These are phyloP conservation scores for Malassezia furfur DNA, from an alignment of 1,284 basidiomycete genomes.

Conservation along the genomic window DNA sequence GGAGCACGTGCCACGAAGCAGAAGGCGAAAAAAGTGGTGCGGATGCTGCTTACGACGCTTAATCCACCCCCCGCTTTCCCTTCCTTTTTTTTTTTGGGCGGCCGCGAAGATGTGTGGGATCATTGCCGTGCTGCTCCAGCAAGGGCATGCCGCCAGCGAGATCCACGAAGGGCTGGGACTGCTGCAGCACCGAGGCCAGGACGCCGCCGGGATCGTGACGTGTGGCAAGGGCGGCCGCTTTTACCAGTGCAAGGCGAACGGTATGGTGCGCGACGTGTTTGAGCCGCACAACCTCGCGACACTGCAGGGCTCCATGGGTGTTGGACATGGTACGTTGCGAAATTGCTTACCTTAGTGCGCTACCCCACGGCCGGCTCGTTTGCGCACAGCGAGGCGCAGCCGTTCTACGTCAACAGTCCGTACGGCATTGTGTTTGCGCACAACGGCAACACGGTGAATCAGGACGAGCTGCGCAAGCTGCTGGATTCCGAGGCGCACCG, in stretches of 20 bases:
- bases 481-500: slow-evolving; percentile 94
- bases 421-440: slow-evolving; percentile 98
- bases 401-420: slow-evolving; percentile 98
- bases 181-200: slow-evolving; percentile 61
- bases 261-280: slow-evolving; percentile 98
- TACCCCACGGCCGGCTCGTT: slow-evolving; percentile 95
- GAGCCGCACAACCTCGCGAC: slow-evolving; percentile 68
- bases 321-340: slow-evolving; percentile 94
- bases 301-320: slow-evolving; percentile 86
- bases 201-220: slow-evolving; percentile 95
- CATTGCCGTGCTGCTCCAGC: slow-evolving; percentile 40
- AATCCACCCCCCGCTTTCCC: too few species aligned
- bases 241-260: slow-evolving; percentile 98
- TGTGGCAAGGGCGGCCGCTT: slow-evolving; percentile 90
- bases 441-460: slow-evolving; percentile 98
- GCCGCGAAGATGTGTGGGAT: slow-evolving; percentile 41
- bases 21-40: background rate
- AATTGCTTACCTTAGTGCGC: too few species aligned
- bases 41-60: background rate
- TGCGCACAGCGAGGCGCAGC: slow-evolving; percentile 91
- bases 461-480: slow-evolving; percentile 69
- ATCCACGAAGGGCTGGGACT: slow-evolving; percentile 47
- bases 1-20: background rate
- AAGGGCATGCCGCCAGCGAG: slow-evolving; percentile 36
- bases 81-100: too few species aligned